Evolutionary conservation across 164 flowering plant species (phyloP).

Genomic region (Magnolia sinica): DNA sequence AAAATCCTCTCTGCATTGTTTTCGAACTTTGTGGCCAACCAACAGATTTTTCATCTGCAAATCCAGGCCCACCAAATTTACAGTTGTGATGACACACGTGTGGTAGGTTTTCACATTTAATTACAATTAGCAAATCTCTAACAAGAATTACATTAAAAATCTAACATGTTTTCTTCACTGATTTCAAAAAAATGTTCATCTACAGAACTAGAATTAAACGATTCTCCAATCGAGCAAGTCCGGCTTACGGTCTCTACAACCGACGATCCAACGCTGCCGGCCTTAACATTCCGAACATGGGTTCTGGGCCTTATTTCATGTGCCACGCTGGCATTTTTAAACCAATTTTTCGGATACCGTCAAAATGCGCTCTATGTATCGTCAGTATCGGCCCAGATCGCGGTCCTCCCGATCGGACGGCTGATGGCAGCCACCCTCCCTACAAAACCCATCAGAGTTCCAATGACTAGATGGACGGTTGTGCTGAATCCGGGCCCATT

Average conservation of each 20-base stretch:
- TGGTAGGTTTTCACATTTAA: too few relatives aligned
- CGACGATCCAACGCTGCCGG: constrained; percentile 17
- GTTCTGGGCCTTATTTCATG: constrained; percentile 12
- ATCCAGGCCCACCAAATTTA: too few relatives aligned
- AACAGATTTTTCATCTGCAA: too few relatives aligned
- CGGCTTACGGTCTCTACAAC: constrained; percentile 14
- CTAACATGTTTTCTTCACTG: neutral
- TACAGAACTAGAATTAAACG: neutral
- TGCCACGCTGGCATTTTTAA: constrained; percentile 1
- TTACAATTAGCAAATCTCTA: too few relatives aligned
- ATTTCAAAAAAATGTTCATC: neutral
- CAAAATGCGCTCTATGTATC: neutral
- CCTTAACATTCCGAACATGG: constrained; percentile 21
- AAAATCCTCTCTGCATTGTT: too few relatives aligned
- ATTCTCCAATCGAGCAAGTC: constrained; percentile 18
- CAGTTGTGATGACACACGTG: too few relatives aligned
- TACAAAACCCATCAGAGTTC: constrained; percentile 1
- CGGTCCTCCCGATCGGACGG: constrained; percentile 9
- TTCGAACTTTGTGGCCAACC: too few relatives aligned
- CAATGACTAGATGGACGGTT: constrained; percentile 5
- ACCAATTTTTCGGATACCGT: constrained; percentile 12
- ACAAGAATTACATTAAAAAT: too few relatives aligned
- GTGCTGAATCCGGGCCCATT: constrained; percentile 17
- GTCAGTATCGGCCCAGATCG: constrained; percentile 13
- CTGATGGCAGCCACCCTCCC: constrained; percentile 16